Conservation (phyloP, 2,329 filamentous ascomycete species). For the Camptophora hylomeconis region DNA sequence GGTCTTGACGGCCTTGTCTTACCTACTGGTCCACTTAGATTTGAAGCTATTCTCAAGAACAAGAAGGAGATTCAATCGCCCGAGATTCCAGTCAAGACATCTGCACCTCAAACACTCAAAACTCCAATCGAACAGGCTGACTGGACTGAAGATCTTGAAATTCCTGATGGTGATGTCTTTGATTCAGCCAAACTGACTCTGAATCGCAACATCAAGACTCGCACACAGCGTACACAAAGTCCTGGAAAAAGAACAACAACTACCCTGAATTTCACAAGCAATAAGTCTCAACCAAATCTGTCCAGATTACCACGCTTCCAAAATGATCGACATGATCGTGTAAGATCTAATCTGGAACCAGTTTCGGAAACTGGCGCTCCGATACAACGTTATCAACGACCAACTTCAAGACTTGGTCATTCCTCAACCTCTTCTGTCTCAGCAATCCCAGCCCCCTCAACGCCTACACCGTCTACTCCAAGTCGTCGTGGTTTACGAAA, state of each 20-base stretch:
- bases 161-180: slow-evolving; percentile 73
- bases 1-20: slow-evolving; percentile 79
- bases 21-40: slow-evolving; percentile 70
- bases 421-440: slow-evolving; percentile 56
- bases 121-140: slow-evolving; percentile 45
- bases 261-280: slow-evolving; percentile 84
- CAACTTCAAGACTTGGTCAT: slow-evolving; percentile 57
- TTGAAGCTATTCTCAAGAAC: slow-evolving; percentile 63
- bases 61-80: slow-evolving; percentile 32
- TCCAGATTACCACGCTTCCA: slow-evolving; percentile 68
- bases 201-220: slow-evolving; percentile 85
- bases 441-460: slow-evolving; percentile 49
- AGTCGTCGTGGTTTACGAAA: slow-evolving; percentile 45
- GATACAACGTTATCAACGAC: slow-evolving; percentile 47
- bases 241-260: slow-evolving; percentile 53
- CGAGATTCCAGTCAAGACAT: slow-evolving; percentile 10
- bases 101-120: slow-evolving; percentile 19
- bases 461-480: slow-evolving; percentile 45
- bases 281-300: slow-evolving; percentile 37
- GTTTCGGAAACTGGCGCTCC: slow-evolving; percentile 81
- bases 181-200: slow-evolving; percentile 67
- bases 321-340: slow-evolving; percentile 52
- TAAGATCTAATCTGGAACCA: slow-evolving; percentile 70
- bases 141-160: slow-evolving; percentile 73
- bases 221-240: slow-evolving; percentile 55